Percentiles rank a stretch among this genome's conserved stretches.
phyloP scores from a whole-genome alignment of 768 basidiomycete species.

The Mycena galericulata region DNA sequence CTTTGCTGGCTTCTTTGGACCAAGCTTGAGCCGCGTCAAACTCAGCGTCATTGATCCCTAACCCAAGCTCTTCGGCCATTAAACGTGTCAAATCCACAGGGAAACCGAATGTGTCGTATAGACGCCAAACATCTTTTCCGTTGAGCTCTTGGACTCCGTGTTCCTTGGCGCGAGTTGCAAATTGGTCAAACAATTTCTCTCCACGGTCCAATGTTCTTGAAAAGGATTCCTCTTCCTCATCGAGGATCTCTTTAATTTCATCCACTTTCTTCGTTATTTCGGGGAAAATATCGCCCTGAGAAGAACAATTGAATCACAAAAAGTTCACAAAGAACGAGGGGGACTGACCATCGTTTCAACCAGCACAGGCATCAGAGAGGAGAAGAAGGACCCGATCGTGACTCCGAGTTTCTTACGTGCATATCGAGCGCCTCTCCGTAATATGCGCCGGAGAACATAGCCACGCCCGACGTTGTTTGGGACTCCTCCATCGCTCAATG shows the following conservation, averaged over 20 bases:
- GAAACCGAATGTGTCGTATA: constrained; percentile 99
- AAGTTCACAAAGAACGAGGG: constrained; percentile 1
- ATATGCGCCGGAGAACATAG: constrained; percentile 94
- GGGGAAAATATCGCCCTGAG: constrained; percentile 88
- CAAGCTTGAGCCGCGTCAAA: constrained; percentile 90
- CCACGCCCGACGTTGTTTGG: constrained; percentile 97
- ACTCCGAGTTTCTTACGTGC: constrained; percentile 95
- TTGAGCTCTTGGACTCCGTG: constrained; percentile 73
- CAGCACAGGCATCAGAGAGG: constrained; percentile 89
- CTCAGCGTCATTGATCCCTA: constrained; percentile 87
- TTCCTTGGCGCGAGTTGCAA: constrained; percentile 75
- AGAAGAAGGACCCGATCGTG: constrained; percentile 95
- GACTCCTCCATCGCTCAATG: constrained; percentile 95
- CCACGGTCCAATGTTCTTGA: constrained; percentile 97
- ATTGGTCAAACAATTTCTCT: constrained; percentile 94
- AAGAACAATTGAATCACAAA: neutral
- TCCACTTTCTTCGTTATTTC: constrained; percentile 87
- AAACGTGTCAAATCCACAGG: constrained; percentile 95
- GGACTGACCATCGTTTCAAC: constrained; percentile 83
- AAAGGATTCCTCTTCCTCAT: constrained; percentile 98
- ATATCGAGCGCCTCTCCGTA: constrained; percentile 94
- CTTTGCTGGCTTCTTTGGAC: constrained; percentile 94
- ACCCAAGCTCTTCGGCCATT: constrained; percentile 95
- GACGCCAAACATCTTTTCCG: constrained; percentile 95
- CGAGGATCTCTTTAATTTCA: constrained; percentile 93